Conservation (phyloP, 2,329 filamentous ascomycete genomes). For the Dactylellina sp. region DNA sequence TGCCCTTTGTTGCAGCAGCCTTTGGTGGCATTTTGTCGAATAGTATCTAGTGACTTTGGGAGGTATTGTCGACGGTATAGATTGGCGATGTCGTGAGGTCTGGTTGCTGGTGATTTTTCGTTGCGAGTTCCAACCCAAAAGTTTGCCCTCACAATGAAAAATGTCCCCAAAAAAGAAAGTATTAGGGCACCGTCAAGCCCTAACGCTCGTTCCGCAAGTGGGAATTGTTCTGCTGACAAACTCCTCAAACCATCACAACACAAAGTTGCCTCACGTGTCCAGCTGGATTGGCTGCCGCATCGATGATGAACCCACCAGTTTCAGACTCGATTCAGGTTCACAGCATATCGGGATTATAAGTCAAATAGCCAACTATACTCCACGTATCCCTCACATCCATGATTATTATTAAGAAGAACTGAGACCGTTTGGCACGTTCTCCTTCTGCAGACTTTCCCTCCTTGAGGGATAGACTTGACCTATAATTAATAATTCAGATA, state of each 20-base stretch:
- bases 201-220: constrained; percentile 20
- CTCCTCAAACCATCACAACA: not conserved
- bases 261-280: constrained; percentile 5
- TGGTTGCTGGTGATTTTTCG: constrained; percentile 49
- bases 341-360: too few species aligned
- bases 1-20: constrained; percentile 49
- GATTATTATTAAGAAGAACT: too few species aligned
- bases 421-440: too few species aligned
- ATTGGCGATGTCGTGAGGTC: constrained; percentile 48
- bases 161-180: constrained; percentile 40
- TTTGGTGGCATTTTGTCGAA: constrained; percentile 57
- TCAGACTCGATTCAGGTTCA: too few species aligned
- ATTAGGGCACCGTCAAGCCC: constrained; percentile 47
- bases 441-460: too few species aligned
- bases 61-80: constrained; percentile 43
- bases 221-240: constrained; percentile 23
- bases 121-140: constrained; percentile 41
- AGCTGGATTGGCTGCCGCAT: not conserved
- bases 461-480: too few species aligned
- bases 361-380: too few species aligned
- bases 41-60: constrained; percentile 27
- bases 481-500: too few species aligned
- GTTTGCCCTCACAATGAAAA: constrained; percentile 36
- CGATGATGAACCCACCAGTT: too few species aligned
- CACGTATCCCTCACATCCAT: too few species aligned